A percentile compares a stretch with the other conserved stretches of the same genome.
Conservation (phyloP, 2,329 filamentous ascomycete species). For the Simplicillium aogashimaense region DNA sequence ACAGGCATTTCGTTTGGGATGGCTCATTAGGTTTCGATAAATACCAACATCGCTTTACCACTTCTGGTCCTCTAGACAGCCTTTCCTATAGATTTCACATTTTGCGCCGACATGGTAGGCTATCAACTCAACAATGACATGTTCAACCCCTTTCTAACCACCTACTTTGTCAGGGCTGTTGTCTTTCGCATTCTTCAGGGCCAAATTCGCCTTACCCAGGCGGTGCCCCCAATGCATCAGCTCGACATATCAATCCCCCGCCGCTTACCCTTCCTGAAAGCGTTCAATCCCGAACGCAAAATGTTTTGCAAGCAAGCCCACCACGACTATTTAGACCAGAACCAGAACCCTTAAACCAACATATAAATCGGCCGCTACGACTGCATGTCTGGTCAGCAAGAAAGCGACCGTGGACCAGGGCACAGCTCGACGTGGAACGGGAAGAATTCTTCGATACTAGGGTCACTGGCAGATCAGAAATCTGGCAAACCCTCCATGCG, state of each 20-base stretch:
- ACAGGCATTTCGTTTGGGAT: too few relatives aligned
- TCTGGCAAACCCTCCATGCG: constrained; percentile 68
- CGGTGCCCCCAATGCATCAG: constrained; percentile 36
- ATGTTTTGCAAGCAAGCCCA: constrained; percentile 10
- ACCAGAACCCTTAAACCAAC: constrained; percentile 42
- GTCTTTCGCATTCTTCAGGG: constrained; percentile 41
- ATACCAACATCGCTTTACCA: too few relatives aligned
- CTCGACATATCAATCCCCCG: constrained; percentile 41
- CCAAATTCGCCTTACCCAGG: constrained; percentile 45
- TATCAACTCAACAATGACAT: neutral
- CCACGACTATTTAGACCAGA: constrained; percentile 23
- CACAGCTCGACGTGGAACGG: constrained; percentile 59
- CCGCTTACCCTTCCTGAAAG: constrained; percentile 20
- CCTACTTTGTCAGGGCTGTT: constrained; percentile 42
- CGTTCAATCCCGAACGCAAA: constrained; percentile 15
- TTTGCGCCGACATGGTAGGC: neutral
- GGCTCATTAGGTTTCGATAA: too few relatives aligned
- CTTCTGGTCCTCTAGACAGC: too few relatives aligned
- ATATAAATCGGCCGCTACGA: constrained; percentile 61
- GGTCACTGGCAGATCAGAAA: constrained; percentile 64
- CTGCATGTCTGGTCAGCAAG: constrained; percentile 56
- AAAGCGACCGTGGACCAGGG: constrained; percentile 58
- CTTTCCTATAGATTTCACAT: too few relatives aligned
- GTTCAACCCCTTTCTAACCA: neutral
- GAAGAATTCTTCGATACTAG: constrained; percentile 84